Conservation (phyloP, 2,329 filamentous ascomycete genomes). For the Aureobasidium sp. region DNA sequence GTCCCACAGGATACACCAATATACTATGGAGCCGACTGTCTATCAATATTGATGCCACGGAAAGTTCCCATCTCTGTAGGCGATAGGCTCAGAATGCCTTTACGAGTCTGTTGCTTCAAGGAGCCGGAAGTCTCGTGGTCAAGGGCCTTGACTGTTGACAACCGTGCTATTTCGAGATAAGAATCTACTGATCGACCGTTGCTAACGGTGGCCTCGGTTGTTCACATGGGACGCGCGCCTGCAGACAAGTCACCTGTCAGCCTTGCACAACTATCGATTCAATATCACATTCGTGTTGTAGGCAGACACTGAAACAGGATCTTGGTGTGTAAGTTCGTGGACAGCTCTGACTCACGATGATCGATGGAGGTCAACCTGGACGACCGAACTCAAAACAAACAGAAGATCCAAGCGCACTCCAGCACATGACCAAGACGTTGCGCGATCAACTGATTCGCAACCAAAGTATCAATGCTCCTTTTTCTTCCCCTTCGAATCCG, state of each 20-base stretch:
- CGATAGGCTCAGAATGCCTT: background rate
- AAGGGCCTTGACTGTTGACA: background rate
- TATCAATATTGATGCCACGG: background rate
- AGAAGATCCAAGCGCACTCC: background rate
- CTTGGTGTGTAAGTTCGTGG: background rate
- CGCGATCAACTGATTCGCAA: conserved; percentile 2
- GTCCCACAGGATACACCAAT: background rate
- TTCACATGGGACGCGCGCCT: background rate
- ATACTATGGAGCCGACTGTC: background rate
- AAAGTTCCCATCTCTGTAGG: background rate
- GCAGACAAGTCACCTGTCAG: conserved; percentile 6
- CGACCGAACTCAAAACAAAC: conserved; percentile 3
- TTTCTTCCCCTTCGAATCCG: background rate
- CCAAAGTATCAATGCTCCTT: conserved; percentile 8
- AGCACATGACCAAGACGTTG: conserved; percentile 7
- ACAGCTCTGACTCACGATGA: background rate
- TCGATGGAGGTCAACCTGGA: background rate
- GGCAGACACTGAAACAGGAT: background rate
- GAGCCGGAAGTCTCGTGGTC: conserved; percentile 9
- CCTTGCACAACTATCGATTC: background rate
- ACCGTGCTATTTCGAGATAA: conserved; percentile 6
- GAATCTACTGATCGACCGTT: conserved; percentile 7
- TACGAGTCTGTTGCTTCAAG: background rate
- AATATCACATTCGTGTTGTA: background rate
- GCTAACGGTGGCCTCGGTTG: background rate